phyloP scores from a whole-genome alignment of 768 basidiomycete species.

The Strobilomyces dryophilus region DNA sequence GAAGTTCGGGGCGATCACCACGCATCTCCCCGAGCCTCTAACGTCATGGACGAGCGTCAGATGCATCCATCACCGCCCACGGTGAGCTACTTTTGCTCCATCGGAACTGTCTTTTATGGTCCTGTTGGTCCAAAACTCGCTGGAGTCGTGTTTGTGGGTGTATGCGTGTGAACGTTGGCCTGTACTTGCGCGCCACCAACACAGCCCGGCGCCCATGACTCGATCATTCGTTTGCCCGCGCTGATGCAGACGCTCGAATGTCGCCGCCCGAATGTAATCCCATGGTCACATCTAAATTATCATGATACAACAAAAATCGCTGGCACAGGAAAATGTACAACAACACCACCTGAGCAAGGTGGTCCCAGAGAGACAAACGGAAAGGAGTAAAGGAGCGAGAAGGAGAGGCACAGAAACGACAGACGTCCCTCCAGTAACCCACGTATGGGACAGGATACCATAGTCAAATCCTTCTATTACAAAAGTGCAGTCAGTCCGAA shows the following conservation, averaged over 20 bases:
- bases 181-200: neutral
- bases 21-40: neutral
- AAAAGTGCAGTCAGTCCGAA: constrained; percentile 10
- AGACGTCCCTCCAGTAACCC: constrained; percentile 5
- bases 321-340: constrained; percentile 8
- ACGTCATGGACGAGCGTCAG: neutral
- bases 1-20: constrained; percentile 8
- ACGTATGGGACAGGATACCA: constrained; percentile 9
- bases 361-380: constrained; percentile 6
- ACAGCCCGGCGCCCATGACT: neutral
- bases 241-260: neutral
- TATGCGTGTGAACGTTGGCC: neutral
- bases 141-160: constrained; percentile 4
- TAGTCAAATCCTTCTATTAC: constrained; percentile 19
- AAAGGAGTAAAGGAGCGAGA: constrained; percentile 9
- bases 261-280: neutral
- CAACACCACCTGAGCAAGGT: constrained; percentile 3
- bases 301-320: constrained; percentile 12
- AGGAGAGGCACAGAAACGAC: constrained; percentile 6
- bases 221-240: too few relatives aligned
- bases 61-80: neutral
- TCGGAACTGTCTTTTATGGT: neutral
- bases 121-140: too few relatives aligned
- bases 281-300: constrained; percentile 4
- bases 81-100: neutral